Evolutionary conservation across 352 stramenopile species (phyloP).

Genomic region (Globisporangium lucens): DNA sequence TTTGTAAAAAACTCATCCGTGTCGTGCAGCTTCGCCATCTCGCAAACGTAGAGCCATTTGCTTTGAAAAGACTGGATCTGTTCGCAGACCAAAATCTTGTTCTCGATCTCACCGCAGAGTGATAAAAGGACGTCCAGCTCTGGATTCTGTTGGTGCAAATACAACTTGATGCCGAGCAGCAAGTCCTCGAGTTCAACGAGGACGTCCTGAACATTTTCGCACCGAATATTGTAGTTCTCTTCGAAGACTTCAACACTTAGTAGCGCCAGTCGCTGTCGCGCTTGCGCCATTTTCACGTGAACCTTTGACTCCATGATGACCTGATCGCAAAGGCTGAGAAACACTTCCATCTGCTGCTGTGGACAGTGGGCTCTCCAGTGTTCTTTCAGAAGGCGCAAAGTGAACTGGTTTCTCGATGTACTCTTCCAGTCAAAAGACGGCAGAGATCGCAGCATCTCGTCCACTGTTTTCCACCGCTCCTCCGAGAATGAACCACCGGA

Average conservation of each 20-base stretch:
- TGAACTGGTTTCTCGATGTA: slow-evolving; percentile 13
- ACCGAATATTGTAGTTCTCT: slow-evolving; percentile 38
- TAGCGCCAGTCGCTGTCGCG: slow-evolving; percentile 26
- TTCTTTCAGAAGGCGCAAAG: slow-evolving; percentile 25
- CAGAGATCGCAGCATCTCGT: slow-evolving; percentile 13
- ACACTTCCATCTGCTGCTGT: slow-evolving; percentile 5
- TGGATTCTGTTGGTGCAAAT: slow-evolving; percentile 40
- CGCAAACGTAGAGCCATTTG: slow-evolving; percentile 41
- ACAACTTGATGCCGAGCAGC: slow-evolving; percentile 33
- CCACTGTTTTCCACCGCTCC: slow-evolving; percentile 31
- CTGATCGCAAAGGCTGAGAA: slow-evolving; percentile 43
- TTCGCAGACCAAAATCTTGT: slow-evolving; percentile 31
- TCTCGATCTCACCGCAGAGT: slow-evolving; percentile 31
- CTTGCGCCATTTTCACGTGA: slow-evolving; percentile 30
- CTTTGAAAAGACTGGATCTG: slow-evolving; percentile 39
- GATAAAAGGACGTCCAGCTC: slow-evolving; percentile 30
- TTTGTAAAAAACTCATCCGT: slow-evolving; percentile 60
- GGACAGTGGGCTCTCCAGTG: slow-evolving; percentile 11
- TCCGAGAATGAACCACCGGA: slow-evolving; percentile 35
- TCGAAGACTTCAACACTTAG: slow-evolving; percentile 35
- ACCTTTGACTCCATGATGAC: slow-evolving; percentile 52
- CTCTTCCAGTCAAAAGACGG: background rate
- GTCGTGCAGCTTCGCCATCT: slow-evolving; percentile 52
- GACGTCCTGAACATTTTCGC: slow-evolving; percentile 27
- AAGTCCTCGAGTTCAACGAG: slow-evolving; percentile 34